Evolutionary conservation across 192 early-diverging fungal species (phyloP), one percentile per base, ranked within the genome.

Genomic region (Dissophora ornata): DNA sequence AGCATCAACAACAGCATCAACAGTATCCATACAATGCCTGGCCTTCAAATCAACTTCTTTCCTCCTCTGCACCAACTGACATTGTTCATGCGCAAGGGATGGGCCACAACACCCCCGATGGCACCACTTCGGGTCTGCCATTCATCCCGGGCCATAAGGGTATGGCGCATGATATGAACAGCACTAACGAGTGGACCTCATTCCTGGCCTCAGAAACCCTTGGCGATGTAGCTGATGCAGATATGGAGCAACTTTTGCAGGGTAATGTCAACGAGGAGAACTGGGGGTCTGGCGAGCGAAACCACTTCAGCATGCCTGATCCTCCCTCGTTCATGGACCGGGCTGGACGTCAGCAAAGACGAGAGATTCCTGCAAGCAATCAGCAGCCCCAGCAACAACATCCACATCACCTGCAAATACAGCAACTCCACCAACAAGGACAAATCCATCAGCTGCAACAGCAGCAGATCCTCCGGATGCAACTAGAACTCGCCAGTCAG

Each of bases 271-370:
- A 67, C 19, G 73, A 77, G 19, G 73, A 77, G 44, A 62, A 77
- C 59, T 77, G 64, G 62, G 64, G 63, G 4, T 49, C 73, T 0
- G 57, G 53, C 16, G 34, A 25, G 26, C 34, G 59, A n/a, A 67
- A 57, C 40, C 64, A 67, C 46, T 77, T 77, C 22, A 77, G 59
- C 28, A 55, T 77, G 47, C 73, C 73, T 6, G 65, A 77, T 40
- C 65, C 73, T 26, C 21, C 68, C 1, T 77, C 73, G 13, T 77
- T 67, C 19, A 67, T 77, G 73, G 73, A 67, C 3, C 63, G 73
- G n/a, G 73, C 73, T 19, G 64, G 62, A 21, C 64, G 73, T 8
- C 63, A 67, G 22, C 64, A 77, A 57, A 77, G 66, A 47, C 63
- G 73, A 3, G 73, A 77, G 42, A 49, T 59, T 6, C 70, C 62